phyloP scores from a whole-genome alignment of 1,284 basidiomycete genomes.

The Coriolopsis trogii region DNA sequence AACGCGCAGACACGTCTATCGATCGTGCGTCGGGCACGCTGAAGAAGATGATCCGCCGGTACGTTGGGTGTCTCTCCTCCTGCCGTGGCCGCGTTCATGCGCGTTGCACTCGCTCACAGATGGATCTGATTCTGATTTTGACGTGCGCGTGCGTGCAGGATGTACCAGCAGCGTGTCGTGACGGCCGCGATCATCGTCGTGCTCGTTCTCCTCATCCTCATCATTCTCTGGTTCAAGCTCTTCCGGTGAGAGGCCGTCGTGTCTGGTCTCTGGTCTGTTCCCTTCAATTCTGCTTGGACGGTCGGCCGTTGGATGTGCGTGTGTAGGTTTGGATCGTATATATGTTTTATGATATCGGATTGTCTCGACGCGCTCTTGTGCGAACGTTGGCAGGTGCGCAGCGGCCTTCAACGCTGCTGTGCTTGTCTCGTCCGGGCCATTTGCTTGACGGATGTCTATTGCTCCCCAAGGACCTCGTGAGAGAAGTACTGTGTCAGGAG shows the following conservation, averaged over 20 bases:
- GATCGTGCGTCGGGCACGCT: conserved; percentile 75
- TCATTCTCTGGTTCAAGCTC: conserved; percentile 77
- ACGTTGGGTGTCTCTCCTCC: conserved; percentile 1
- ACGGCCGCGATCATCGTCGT: conserved; percentile 71
- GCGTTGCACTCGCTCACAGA: conserved; percentile 25
- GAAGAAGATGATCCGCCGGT: conserved; percentile 75
- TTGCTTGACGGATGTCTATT: no score
- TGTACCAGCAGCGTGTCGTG: conserved; percentile 80
- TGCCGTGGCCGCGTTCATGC: conserved; percentile 3
- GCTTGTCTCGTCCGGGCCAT: no score
- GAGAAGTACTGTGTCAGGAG: no score
- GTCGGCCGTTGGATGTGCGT: no score
- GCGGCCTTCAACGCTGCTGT: no score
- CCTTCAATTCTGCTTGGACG: not conserved
- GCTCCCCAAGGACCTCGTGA: no score
- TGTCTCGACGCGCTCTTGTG: no score
- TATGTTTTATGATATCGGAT: no score
- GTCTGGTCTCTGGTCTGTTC: not conserved
- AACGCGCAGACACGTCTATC: conserved; percentile 71
- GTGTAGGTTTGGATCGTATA: no score
- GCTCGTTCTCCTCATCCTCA: conserved; percentile 67
- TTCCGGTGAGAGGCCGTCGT: conserved; percentile 37
- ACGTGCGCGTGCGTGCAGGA: conserved; percentile 45
- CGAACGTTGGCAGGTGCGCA: no score
- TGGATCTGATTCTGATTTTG: conserved; percentile 37